Percentiles rank a stretch among this genome's conserved stretches.
Conservation (phyloP, 2,329 filamentous ascomycete species). For the Penicillium sp. region DNA sequence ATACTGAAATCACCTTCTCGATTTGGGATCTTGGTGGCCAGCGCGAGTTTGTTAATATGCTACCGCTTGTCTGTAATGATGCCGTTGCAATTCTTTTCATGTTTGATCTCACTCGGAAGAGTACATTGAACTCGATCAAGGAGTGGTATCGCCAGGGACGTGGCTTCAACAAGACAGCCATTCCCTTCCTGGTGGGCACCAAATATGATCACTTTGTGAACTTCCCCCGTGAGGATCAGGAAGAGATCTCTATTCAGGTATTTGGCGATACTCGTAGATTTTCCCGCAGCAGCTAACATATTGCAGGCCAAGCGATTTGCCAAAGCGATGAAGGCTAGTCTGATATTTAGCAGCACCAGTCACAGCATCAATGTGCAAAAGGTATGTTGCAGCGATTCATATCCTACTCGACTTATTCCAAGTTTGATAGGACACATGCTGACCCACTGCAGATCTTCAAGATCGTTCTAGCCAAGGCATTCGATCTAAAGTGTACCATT, state of each 20-base stretch:
- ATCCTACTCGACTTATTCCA: background rate
- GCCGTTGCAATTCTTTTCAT: conserved; percentile 98
- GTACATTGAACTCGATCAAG: conserved; percentile 97
- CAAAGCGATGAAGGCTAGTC: conserved; percentile 92
- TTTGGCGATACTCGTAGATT: conserved; percentile 6
- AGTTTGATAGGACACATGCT: conserved; percentile 14
- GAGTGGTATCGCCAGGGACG: conserved; percentile 97
- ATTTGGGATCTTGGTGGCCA: conserved; percentile 98
- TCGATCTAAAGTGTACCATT: conserved; percentile 97
- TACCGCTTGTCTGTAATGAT: conserved; percentile 97
- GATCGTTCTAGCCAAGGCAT: conserved; percentile 95
- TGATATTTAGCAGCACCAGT: conserved; percentile 97
- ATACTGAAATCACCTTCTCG: conserved; percentile 98
- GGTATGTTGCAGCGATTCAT: conserved; percentile 44
- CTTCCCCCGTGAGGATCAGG: conserved; percentile 91
- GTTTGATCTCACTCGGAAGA: conserved; percentile 97
- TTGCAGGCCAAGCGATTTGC: conserved; percentile 80
- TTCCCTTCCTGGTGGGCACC: conserved; percentile 90
- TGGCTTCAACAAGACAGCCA: conserved; percentile 99
- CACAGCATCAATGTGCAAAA: conserved; percentile 99
- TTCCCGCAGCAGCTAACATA: conserved; percentile 17
- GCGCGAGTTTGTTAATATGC: conserved; percentile 98
- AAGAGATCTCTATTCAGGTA: conserved; percentile 95
- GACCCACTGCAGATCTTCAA: conserved; percentile 75
- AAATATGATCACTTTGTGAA: conserved; percentile 99